Evolutionary conservation across 192 early-diverging fungal genomes (phyloP).

Genomic region (Paraglomus brasilianum): DNA sequence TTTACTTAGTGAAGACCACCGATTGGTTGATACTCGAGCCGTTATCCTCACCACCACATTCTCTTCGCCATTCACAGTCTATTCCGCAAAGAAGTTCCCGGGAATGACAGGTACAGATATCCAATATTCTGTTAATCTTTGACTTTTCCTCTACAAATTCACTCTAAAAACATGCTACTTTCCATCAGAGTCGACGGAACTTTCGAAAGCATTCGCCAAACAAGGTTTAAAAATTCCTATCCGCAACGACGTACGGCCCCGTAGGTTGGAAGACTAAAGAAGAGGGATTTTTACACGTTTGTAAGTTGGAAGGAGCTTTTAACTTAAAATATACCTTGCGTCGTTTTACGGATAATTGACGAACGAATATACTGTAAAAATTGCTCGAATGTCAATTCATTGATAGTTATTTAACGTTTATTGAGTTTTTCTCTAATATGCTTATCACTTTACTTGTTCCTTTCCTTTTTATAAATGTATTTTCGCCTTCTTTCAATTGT

Average conservation of each 20-base stretch:
- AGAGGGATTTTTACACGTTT: too few relatives aligned
- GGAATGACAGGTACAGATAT: slow-evolving; percentile 72
- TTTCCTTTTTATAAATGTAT: too few relatives aligned
- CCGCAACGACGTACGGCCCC: slow-evolving; percentile 57
- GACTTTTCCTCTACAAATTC: slow-evolving; percentile 1
- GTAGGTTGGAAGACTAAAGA: slow-evolving; percentile 32
- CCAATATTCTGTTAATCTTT: not conserved
- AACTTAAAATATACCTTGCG: too few relatives aligned
- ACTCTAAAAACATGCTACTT: not conserved
- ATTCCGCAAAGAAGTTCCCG: slow-evolving; percentile 79
- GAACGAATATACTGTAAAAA: too few relatives aligned
- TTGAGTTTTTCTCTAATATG: too few relatives aligned
- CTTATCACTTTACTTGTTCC: too few relatives aligned
- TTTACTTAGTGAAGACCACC: slow-evolving; percentile 44
- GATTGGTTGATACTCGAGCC: slow-evolving; percentile 49
- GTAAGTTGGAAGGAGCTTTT: too few relatives aligned
- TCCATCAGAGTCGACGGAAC: slow-evolving; percentile 64
- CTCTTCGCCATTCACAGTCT: slow-evolving; percentile 74
- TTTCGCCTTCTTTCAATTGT: too few relatives aligned
- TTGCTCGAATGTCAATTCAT: too few relatives aligned
- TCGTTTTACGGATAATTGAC: too few relatives aligned
- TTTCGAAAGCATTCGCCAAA: slow-evolving; percentile 76
- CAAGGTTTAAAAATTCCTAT: slow-evolving; percentile 82
- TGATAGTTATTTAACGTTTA: too few relatives aligned
- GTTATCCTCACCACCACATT: slow-evolving; percentile 52